Conservation (phyloP, 306 rosid species). For the Ormosia emarginata region DNA sequence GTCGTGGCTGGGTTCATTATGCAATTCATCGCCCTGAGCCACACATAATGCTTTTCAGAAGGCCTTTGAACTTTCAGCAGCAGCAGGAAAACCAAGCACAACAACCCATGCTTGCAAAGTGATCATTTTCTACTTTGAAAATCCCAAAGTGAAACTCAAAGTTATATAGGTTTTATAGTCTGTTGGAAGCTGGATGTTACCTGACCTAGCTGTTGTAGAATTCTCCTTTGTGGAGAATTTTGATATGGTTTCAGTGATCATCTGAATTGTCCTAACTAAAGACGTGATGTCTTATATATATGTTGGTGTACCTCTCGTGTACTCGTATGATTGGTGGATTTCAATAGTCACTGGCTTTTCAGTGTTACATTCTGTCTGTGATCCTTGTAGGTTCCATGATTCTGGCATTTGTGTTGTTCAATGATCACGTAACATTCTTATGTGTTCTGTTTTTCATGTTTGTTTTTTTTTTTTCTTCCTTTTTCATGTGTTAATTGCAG, state of each 20-base stretch:
- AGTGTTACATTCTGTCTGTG: background rate
- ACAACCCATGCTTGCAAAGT: constrained; percentile 57
- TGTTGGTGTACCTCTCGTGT: constrained; percentile 36
- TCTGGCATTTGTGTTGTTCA: background rate
- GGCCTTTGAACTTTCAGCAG: constrained; percentile 86
- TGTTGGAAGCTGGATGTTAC: constrained; percentile 10
- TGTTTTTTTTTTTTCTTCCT: too few relatives aligned
- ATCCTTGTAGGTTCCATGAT: background rate
- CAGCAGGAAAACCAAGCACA: constrained; percentile 82
- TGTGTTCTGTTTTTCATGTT: too few relatives aligned
- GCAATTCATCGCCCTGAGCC: constrained; percentile 97
- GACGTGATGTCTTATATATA: background rate
- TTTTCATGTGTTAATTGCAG: too few relatives aligned
- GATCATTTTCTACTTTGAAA: constrained; percentile 13
- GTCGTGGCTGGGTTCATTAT: constrained; percentile 97
- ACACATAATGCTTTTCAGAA: constrained; percentile 96
- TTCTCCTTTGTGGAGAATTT: constrained; percentile 62
- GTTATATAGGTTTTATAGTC: constrained; percentile 6
- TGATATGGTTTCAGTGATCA: background rate
- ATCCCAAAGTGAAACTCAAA: constrained; percentile 23
- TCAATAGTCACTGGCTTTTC: background rate
- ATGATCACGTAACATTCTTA: too few relatives aligned
- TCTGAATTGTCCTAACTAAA: background rate
- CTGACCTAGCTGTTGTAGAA: background rate
- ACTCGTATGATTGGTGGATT: constrained; percentile 18